Evolutionary conservation across 345 rosid genomes (phyloP).

Genomic region (Melastoma malabathricum): DNA sequence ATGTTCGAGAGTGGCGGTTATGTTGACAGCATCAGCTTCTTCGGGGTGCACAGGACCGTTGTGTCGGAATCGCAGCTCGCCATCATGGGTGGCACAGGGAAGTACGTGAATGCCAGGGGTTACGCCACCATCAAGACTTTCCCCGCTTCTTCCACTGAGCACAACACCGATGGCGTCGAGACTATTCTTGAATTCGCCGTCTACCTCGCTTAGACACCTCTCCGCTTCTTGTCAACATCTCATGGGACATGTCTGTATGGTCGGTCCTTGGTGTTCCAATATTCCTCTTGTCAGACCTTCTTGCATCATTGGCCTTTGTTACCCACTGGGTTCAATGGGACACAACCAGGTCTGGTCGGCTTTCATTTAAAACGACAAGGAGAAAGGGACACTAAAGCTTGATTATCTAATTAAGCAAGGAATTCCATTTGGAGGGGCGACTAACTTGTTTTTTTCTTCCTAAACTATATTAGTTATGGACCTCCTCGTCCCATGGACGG

Average conservation of each 20-base stretch:
- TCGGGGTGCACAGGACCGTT: slow-evolving; percentile 59
- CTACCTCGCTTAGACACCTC: slow-evolving; percentile 33
- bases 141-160: slow-evolving; percentile 29
- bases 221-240: neutral
- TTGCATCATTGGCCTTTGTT: no score
- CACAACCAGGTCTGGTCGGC: no score
- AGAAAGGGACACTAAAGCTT: no score
- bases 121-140: slow-evolving; percentile 56
- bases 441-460: no score
- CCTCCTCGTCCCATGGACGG: no score
- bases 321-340: no score
- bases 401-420: no score
- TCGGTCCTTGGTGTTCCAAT: no score
- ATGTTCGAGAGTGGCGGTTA: slow-evolving; percentile 67
- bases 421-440: no score
- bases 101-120: slow-evolving; percentile 62
- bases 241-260: neutral
- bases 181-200: slow-evolving; percentile 46
- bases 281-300: no score
- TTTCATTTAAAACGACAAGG: no score
- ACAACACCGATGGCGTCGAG: slow-evolving; percentile 54
- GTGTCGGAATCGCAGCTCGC: slow-evolving; percentile 71
- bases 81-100: slow-evolving; percentile 86
- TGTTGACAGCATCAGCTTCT: slow-evolving; percentile 61
- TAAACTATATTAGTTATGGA: no score